Conservation (phyloP, 2,329 filamentous ascomycete genomes). For the Colletotrichum plurivorum region DNA sequence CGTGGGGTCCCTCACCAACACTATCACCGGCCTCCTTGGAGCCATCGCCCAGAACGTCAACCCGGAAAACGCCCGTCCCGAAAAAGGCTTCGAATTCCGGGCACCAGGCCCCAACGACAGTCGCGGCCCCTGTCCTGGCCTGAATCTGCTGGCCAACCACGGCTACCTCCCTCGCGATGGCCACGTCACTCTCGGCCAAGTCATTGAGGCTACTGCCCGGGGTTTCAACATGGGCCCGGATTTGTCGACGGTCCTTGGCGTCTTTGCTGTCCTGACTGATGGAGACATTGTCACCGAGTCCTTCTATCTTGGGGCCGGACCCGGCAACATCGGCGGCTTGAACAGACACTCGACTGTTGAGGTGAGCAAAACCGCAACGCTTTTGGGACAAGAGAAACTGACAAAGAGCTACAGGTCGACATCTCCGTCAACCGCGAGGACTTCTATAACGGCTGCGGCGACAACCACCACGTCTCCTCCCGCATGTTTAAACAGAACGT, state of each 20-base stretch:
- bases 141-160: constrained; percentile 61
- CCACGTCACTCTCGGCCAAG: constrained; percentile 35
- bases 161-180: constrained; percentile 59
- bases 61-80: constrained; percentile 20
- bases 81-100: constrained; percentile 28
- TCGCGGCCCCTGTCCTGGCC: constrained; percentile 54
- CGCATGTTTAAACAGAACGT: constrained; percentile 37
- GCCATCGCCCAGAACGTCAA: constrained; percentile 25
- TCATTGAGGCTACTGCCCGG: constrained; percentile 29
- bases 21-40: constrained; percentile 29
- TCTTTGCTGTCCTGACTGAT: constrained; percentile 9
- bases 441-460: constrained; percentile 32
- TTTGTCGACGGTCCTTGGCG: constrained; percentile 15
- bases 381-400: background rate
- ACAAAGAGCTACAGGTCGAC: background rate
- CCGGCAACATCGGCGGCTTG: constrained; percentile 27
- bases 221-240: constrained; percentile 33
- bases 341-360: constrained; percentile 36
- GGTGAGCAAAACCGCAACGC: background rate
- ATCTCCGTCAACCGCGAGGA: constrained; percentile 35
- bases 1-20: constrained; percentile 14
- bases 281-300: constrained; percentile 30
- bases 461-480: constrained; percentile 34
- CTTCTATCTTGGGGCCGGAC: constrained; percentile 26
- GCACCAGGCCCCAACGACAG: constrained; percentile 23